Base-by-base conservation (phyloP, 768 basidiomycete species). In the Cystofilobasidium bisporidii region DNA sequence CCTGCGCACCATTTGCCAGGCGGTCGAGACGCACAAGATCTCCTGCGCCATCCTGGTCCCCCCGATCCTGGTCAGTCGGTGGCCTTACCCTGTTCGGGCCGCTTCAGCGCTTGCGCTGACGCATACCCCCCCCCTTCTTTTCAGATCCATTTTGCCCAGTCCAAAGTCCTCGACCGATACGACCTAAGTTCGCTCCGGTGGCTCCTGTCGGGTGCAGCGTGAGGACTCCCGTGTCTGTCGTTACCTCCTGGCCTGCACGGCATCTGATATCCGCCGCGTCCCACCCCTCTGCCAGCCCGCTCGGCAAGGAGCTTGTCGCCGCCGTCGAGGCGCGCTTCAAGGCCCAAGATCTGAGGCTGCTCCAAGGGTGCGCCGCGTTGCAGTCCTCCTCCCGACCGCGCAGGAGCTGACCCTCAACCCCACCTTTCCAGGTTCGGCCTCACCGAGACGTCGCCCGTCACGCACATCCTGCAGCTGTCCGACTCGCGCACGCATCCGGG, bases 381-480 rank as follows among this genome's bases (percentile, higher is more conserved):
- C 28, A n/a, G 45, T 38, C 28, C 28, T 4, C 47, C 56, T 36
- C 40, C n/a, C n/a, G n/a, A n/a, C 1, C 1, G 28, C 64, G 41
- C 30, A 33, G 15, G 22, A 12, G 24, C 14, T 56, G 18, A 40
- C 32, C 14, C 50, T 26, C 36, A 15, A 17, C 14, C 20, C 58
- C 20, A 38, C 36, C 32, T 30, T 45, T 24, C 9, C 28, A 68
- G 86, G 0, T 89, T 85, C 65, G 87, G 90, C 32, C 80, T 91
- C 24, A 91, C 89, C 0, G 90, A 91, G 77, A 90, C 88, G 0
- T 87, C 88, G 0, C 88, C 88, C 0, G 84, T 85, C 0, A 81
- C 84, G 0, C 84, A 85, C 70, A 70, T 87, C 3, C 79, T 87
- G 11, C 73, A 69, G 10, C 79, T 83, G 0, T 59, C 74, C 0